Conservation (phyloP, 2,329 filamentous ascomycete genomes). For the Claviceps africana region DNA sequence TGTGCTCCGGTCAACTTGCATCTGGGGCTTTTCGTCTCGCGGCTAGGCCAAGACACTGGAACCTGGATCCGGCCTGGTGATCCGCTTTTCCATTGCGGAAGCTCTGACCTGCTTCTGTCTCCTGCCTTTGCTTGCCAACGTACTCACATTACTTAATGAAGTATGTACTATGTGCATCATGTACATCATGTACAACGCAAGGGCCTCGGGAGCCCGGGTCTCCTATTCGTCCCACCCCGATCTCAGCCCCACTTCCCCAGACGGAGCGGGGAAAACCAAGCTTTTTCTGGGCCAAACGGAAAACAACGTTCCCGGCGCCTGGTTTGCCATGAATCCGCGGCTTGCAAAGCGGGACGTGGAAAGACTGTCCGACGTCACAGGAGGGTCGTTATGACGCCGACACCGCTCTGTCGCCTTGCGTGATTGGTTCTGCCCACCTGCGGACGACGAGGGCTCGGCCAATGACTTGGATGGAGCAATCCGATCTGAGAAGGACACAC, state of each 20-base stretch:
- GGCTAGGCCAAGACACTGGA: too few species aligned
- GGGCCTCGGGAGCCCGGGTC: neutral
- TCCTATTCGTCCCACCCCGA: neutral
- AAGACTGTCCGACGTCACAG: constrained; percentile 5
- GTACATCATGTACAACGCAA: too few species aligned
- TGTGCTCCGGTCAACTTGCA: neutral
- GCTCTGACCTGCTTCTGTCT: too few species aligned
- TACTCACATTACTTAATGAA: too few species aligned
- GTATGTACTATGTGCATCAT: too few species aligned
- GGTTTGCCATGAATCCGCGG: neutral
- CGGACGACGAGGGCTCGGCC: neutral
- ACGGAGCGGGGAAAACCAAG: neutral
- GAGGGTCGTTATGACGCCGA: constrained; percentile 5
- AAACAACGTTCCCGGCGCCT: neutral
- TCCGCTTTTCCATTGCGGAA: too few species aligned
- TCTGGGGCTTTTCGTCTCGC: too few species aligned
- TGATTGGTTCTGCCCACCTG: neutral
- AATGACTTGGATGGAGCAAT: neutral
- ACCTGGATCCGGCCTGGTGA: too few species aligned
- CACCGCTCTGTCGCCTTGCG: neutral
- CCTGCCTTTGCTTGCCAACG: too few species aligned
- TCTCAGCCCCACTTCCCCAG: neutral
- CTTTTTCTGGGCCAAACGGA: neutral
- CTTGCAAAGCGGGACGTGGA: neutral
- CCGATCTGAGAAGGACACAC: constrained; percentile 1